These are phyloP conservation scores for Syzygium malaccense DNA, from an alignment of 441 rosid genomes.

Conservation along the genomic window DNA sequence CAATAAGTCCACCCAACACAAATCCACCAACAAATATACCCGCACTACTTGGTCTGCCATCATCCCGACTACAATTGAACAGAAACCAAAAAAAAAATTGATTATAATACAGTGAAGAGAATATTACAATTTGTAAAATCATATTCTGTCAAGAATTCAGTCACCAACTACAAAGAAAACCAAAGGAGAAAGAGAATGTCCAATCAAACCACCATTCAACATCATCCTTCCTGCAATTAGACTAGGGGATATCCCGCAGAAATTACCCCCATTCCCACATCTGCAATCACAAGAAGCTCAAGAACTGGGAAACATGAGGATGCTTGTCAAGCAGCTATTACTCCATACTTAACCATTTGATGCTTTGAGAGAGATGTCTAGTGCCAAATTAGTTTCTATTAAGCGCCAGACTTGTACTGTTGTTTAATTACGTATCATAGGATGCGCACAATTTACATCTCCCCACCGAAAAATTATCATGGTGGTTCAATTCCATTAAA, in stretches of 20 bases:
- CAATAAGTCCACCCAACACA: slow-evolving; percentile 35
- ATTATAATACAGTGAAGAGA: not conserved
- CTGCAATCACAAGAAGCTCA: not conserved
- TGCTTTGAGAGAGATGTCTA: not conserved
- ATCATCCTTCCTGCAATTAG: not conserved
- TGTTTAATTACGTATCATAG: not conserved
- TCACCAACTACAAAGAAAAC: not conserved
- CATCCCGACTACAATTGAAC: slow-evolving; percentile 13
- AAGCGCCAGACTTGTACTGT: not conserved
- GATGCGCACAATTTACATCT: not conserved
- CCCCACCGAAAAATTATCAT: not conserved
- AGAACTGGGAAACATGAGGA: not conserved
- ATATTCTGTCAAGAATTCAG: not conserved
- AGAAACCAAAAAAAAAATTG: not conserved
- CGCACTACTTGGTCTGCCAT: slow-evolving; percentile 14
- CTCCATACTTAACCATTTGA: not conserved
- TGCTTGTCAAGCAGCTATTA: not conserved
- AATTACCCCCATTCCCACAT: not conserved
- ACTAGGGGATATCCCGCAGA: not conserved
- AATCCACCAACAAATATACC: slow-evolving; percentile 37
- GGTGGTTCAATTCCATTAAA: not conserved
- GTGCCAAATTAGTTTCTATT: not conserved
- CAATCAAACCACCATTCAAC: not conserved
- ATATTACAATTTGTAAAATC: not conserved
- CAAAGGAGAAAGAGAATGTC: not conserved